These are phyloP conservation scores for Lophium mytilinum DNA, from an alignment of 495 filamentous ascomycete species.

Conservation along the genomic window DNA sequence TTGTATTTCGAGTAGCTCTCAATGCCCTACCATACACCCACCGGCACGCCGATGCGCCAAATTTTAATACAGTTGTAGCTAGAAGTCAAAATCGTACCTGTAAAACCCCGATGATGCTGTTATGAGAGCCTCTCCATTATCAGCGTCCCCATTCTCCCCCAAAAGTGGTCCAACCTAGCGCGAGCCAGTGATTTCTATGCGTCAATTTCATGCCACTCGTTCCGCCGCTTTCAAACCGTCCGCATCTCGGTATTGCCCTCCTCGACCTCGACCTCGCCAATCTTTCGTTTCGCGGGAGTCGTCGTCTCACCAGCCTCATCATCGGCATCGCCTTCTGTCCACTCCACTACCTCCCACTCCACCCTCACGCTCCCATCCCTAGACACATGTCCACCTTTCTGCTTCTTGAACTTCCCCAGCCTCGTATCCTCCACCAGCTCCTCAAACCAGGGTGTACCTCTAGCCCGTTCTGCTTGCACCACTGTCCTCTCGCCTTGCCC, in stretches of 20 bases:
- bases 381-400: slow-evolving; percentile 44
- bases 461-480: slow-evolving; percentile 15
- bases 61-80: no score
- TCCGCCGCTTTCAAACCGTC: neutral
- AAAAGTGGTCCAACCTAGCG: neutral
- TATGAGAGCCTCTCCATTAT: no score
- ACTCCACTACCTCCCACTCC: slow-evolving; percentile 82
- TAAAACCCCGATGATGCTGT: no score
- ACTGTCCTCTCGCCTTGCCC: slow-evolving; percentile 23
- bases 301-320: slow-evolving; percentile 7
- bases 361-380: slow-evolving; percentile 51
- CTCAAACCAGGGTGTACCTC: slow-evolving; percentile 77
- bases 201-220: neutral
- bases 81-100: no score
- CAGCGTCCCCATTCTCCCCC: no score
- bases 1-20: no score
- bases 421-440: slow-evolving; percentile 65
- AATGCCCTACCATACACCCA: no score
- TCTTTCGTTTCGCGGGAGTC: slow-evolving; percentile 44
- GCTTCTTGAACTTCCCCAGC: slow-evolving; percentile 56
- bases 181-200: neutral
- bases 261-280: slow-evolving; percentile 38
- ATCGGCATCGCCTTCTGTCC: slow-evolving; percentile 49
- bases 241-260: slow-evolving; percentile 21
- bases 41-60: no score